Evolutionary conservation across 176 grass and related monocot genomes (phyloP).

Genomic region (barley (Hordeum vulgare)): MorexV3_pseudomolecules_assembly NC_058524.1:136481384-136481883

Average conservation of each 20-base stretch:
- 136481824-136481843: slow-evolving; percentile 96
- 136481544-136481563: slow-evolving; percentile 91
- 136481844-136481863: slow-evolving; percentile 94
- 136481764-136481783: slow-evolving; percentile 87
- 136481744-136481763: slow-evolving; percentile 95
- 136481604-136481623: slow-evolving; percentile 99
- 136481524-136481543: slow-evolving; percentile 64
- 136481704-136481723: slow-evolving; percentile 56
- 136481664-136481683: slow-evolving; percentile 98
- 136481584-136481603: slow-evolving; percentile 51
- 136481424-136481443: background rate
- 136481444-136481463: background rate
- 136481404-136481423: background rate
- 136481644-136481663: slow-evolving; percentile 93
- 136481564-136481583: slow-evolving; percentile 74
- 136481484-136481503: slow-evolving; percentile 95
- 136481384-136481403: slow-evolving; percentile 8
- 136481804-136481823: slow-evolving; percentile 82
- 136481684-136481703: slow-evolving; percentile 88
- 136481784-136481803: slow-evolving; percentile 44
- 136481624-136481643: slow-evolving; percentile 77
- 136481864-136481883: slow-evolving; percentile 77
- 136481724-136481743: slow-evolving; percentile 90
- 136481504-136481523: slow-evolving; percentile 70
- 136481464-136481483: slow-evolving; percentile 68